phyloP scores from a whole-genome alignment of 768 basidiomycete species.

The Coprinellus micaceus region DNA sequence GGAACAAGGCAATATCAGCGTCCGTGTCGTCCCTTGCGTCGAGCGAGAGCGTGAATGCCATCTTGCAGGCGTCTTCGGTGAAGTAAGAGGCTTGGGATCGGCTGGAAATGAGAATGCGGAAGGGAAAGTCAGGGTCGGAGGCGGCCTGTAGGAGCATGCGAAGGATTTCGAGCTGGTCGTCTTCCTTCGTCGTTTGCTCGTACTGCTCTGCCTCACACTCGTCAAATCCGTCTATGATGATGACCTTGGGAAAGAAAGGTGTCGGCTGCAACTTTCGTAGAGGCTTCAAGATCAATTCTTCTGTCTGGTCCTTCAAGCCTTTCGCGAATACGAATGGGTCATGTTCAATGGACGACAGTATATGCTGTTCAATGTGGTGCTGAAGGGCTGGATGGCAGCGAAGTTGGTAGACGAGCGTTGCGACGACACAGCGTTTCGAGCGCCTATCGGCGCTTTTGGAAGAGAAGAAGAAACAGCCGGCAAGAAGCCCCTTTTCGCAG shows the following conservation, averaged over 20 bases:
- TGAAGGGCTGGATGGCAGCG: too few relatives aligned
- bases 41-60: not conserved
- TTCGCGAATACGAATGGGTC: too few relatives aligned
- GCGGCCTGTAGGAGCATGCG: not conserved
- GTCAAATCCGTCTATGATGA: slow-evolving; percentile 8
- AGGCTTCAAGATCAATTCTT: too few relatives aligned
- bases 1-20: not conserved
- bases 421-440: too few relatives aligned
- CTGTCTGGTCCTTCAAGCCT: too few relatives aligned
- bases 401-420: too few relatives aligned
- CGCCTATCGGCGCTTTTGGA: too few relatives aligned
- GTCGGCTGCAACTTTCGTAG: too few relatives aligned
- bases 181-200: not conserved
- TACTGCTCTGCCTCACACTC: not conserved
- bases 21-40: not conserved
- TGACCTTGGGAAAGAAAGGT: not conserved
- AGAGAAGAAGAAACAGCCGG: too few relatives aligned
- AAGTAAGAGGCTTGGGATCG: not conserved
- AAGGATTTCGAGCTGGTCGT: not conserved
- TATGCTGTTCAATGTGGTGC: too few relatives aligned
- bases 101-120: slow-evolving; percentile 1
- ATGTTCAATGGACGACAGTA: too few relatives aligned
- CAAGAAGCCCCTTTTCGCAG: too few relatives aligned
- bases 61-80: not conserved
- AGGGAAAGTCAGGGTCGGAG: not conserved